Percentiles rank a stretch among this genome's conserved stretches.
phyloP scores from a whole-genome alignment of 768 basidiomycete genomes.

The Phanerochaete sordida region DNA sequence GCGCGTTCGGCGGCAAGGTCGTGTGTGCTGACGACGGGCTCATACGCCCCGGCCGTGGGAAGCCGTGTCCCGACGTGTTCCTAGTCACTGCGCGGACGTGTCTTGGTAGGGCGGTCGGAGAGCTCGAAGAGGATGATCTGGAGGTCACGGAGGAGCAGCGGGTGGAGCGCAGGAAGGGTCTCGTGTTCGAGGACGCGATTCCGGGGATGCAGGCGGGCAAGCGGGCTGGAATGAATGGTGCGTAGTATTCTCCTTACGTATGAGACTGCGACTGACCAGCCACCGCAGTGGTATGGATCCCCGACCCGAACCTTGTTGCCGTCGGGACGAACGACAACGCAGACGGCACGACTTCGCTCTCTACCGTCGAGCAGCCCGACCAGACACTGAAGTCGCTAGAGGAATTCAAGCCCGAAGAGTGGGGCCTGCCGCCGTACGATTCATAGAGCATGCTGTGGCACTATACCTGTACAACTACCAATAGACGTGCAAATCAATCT shows the following conservation, averaged over 20 bases:
- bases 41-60: slow-evolving; percentile 47
- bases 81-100: slow-evolving; percentile 63
- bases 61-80: slow-evolving; percentile 83
- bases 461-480: neutral
- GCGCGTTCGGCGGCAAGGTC: slow-evolving; percentile 57
- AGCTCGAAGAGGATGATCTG: slow-evolving; percentile 30
- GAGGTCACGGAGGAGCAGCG: slow-evolving; percentile 31
- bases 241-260: slow-evolving; percentile 13
- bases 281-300: slow-evolving; percentile 75
- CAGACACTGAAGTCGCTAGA: slow-evolving; percentile 58
- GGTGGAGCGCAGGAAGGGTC: slow-evolving; percentile 53
- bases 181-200: slow-evolving; percentile 83
- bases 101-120: slow-evolving; percentile 50
- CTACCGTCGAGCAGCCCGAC: slow-evolving; percentile 51
- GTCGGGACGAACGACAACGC: slow-evolving; percentile 26
- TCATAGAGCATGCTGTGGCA: neutral
- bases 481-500: neutral
- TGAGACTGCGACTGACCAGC: neutral
- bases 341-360: slow-evolving; percentile 31
- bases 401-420: slow-evolving; percentile 75
- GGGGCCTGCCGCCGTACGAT: slow-evolving; percentile 75
- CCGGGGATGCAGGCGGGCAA: slow-evolving; percentile 78
- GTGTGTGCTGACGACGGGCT: slow-evolving; percentile 71
- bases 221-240: slow-evolving; percentile 84
- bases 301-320: slow-evolving; percentile 61